Evolutionary conservation across 768 basidiomycete genomes (phyloP), one percentile per base, ranked within the genome.

Genomic region (Plicaturopsis crispa): DNA sequence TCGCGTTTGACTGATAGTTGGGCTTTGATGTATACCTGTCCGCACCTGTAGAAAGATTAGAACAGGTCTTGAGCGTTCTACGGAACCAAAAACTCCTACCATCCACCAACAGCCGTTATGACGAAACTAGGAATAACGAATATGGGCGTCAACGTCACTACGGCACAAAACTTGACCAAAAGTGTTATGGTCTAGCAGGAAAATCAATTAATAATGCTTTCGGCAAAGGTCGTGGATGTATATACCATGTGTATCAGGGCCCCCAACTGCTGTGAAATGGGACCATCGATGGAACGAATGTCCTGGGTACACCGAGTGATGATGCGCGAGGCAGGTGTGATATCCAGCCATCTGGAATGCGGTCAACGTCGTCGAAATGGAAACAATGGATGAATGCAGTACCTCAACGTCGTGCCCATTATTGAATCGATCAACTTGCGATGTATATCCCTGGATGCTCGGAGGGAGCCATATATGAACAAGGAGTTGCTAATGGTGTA

Each of bases 221-320:
- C n/a, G n/a, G n/a, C n/a, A n/a, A n/a, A n/a, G n/a, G n/a, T n/a
- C n/a, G n/a, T n/a, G n/a, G n/a, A n/a, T n/a, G n/a, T n/a, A n/a
- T n/a, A 14, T 50, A 31, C 3, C 40, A 44, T 33, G 47, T 42
- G 8, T 51, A n/a, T 32, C 12, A 4, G 32, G 30, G 24, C 39
- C 39, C 28, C 22, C 10, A 43, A 23, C 16, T 22, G 19, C 12
- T 33, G 12, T 4, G 24, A 26, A 12, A 52, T 16, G 23, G 40
- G 44, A 12, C 39, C 45, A 28, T 52, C 50, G 33, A 49, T 53
- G 46, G 19, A 11, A 39, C 58, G 54, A 10, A 73, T 66, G 48
- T 73, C 72, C 24, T 70, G 65, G 0, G 72, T 73, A 45, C 66
- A 68, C 23, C 72, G 59, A 12, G 69, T 56, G 26, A 72, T 67